Evolutionary conservation across 2,329 filamentous ascomycete species (phyloP), one percentile per base, ranked within the genome.

Genomic region (Lachnellula arida): DNA sequence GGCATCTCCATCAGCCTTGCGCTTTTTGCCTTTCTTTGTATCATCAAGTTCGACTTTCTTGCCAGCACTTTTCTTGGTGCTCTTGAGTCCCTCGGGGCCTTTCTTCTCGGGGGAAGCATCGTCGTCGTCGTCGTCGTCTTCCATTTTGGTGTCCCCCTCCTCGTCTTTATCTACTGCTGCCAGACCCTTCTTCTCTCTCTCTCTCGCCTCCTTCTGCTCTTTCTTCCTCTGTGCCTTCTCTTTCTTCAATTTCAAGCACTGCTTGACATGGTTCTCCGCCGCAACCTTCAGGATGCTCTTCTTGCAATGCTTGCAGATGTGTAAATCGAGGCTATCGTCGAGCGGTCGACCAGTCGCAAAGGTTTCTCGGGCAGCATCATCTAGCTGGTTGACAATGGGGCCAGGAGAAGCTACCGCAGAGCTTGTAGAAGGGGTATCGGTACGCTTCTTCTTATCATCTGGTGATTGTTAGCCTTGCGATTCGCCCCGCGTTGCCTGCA

Each of bases 271-370:
- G 17, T 83, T 82, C 56, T 87, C 86, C 2, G 89, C 88, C 0
- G 84, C 85, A 34, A 84, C 84, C 65, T 87, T 88, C 14, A 94
- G 78, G 12, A 96, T 82, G 51, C 88, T 88, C 66, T 95, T 92
- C 74, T 94, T 96, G 76, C 93, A 99, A 71, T 95, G 91, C 71
- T 94, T 97, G 80, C 93, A 99, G 63, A 88, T 81, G 50, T 94
- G 85, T 9, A 90, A 81, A 60, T 96, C 90, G 11, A 88, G 82
- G 55, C 78, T 79, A 67, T 96, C 92, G 65, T 91, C 86, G 63
- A 96, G 80, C 0, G 91, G 91, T 56, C 87, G 85, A 59, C 91
- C 90, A 47, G 87, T 92, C 4, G 85, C 79, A 71, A 97, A 97
- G 4, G 88, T 88, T 58, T 90, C 85, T 64, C 88, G 82, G 14